A percentile compares a stretch with the other conserved stretches of the same genome.
Evolutionary conservation across 2,329 filamentous ascomycete species (phyloP).

Genomic region (Neurospora sp.): DNA sequence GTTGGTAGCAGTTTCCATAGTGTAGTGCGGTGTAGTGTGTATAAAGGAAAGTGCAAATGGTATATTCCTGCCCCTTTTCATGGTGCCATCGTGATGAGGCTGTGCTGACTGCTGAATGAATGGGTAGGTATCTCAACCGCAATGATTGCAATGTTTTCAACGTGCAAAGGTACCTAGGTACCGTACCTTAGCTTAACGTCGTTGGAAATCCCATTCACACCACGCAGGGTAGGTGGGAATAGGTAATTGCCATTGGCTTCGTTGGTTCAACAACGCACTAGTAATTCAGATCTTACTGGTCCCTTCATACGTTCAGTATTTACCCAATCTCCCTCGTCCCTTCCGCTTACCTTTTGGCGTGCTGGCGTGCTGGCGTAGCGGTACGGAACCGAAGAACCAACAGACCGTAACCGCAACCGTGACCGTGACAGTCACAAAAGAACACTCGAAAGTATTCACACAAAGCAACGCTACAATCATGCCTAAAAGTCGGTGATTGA

Average conservation of each 20-base stretch:
- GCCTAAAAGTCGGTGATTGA: neutral
- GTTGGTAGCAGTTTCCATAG: neutral
- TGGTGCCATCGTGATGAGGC: neutral
- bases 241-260: too few species aligned
- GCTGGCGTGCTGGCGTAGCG: too few species aligned
- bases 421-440: neutral
- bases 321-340: too few species aligned
- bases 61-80: neutral
- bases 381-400: neutral
- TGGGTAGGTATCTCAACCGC: neutral
- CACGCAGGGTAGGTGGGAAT: too few species aligned
- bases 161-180: neutral
- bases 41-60: neutral
- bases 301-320: too few species aligned
- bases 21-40: too few species aligned
- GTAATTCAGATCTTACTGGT: too few species aligned
- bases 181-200: neutral
- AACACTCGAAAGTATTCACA: neutral
- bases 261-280: too few species aligned
- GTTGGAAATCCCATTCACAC: neutral
- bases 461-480: neutral
- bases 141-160: neutral
- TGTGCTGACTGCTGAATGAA: neutral
- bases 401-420: neutral
- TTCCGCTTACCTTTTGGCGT: too few species aligned